These are phyloP conservation scores for Metarhizium humberi DNA, from an alignment of 2,329 filamentous ascomycete genomes.

Conservation along the genomic window DNA sequence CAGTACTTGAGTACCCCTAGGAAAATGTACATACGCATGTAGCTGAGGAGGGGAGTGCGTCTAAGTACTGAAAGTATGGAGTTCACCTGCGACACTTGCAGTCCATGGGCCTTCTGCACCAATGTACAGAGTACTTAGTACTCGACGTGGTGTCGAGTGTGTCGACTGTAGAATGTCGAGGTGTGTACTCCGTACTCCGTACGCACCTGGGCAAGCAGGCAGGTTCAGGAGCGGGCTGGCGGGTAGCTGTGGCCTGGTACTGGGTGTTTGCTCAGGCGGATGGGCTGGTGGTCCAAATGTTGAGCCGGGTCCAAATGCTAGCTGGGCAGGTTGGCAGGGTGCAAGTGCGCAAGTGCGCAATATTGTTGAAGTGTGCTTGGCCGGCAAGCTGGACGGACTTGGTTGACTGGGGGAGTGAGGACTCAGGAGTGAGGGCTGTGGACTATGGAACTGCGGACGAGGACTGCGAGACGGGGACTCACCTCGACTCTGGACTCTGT, in stretches of 20 bases:
- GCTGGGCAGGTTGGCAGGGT: neutral
- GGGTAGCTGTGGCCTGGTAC: conserved; percentile 1
- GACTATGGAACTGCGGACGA: too few relatives aligned
- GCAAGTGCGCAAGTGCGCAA: neutral
- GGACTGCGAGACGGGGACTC: too few relatives aligned
- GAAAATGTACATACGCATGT: too few relatives aligned
- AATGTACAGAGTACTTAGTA: too few relatives aligned
- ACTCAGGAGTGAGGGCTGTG: too few relatives aligned
- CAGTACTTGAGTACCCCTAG: too few relatives aligned
- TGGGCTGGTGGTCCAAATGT: neutral
- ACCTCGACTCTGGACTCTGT: too few relatives aligned
- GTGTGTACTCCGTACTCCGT: neutral
- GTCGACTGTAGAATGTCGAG: neutral
- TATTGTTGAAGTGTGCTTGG: too few relatives aligned
- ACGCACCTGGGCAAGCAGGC: neutral
- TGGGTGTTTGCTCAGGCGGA: neutral
- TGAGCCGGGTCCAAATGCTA: neutral
- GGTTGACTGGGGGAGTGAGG: neutral
- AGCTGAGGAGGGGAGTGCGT: too few relatives aligned
- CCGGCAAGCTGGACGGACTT: neutral
- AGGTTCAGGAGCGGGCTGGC: neutral
- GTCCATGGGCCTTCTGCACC: too few relatives aligned
- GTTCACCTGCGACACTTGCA: too few relatives aligned
- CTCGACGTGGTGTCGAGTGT: neutral
- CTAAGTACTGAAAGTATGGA: neutral